Evolutionary conservation across 179 eudicot species (phyloP).

Genomic region (Pouteria campechiana): DNA sequence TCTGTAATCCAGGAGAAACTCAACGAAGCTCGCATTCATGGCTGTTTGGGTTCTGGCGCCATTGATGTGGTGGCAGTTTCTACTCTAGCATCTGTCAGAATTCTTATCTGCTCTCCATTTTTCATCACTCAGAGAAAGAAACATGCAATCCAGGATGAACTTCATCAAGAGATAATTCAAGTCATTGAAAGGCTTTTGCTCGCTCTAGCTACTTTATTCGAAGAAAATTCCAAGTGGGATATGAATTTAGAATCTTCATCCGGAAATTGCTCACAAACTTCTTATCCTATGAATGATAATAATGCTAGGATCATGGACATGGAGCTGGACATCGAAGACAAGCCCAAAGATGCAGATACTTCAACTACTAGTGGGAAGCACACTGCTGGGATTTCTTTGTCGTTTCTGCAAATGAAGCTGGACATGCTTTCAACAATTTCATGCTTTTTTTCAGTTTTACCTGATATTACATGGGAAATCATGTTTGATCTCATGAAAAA

Average conservation of each 20-base stretch:
- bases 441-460: slow-evolving; percentile 56
- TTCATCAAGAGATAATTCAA: slow-evolving; percentile 26
- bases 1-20: slow-evolving; percentile 32
- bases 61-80: slow-evolving; percentile 34
- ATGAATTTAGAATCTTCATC: slow-evolving; percentile 23
- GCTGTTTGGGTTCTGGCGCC: slow-evolving; percentile 29
- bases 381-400: slow-evolving; percentile 20
- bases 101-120: slow-evolving; percentile 54
- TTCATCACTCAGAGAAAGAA: slow-evolving; percentile 26
- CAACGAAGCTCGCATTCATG: slow-evolving; percentile 26
- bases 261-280: slow-evolving; percentile 17
- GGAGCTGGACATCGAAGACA: slow-evolving; percentile 71
- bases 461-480: slow-evolving; percentile 68
- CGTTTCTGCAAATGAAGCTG: slow-evolving; percentile 43
- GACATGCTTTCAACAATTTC: slow-evolving; percentile 49
- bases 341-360: slow-evolving; percentile 34
- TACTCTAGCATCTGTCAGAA: slow-evolving; percentile 34
- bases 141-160: slow-evolving; percentile 16
- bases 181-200: slow-evolving; percentile 55
- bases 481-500: slow-evolving; percentile 48
- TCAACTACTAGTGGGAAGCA: slow-evolving; percentile 17
- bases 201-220: slow-evolving; percentile 42
- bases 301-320: slow-evolving; percentile 45
- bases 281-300: slow-evolving; percentile 18
- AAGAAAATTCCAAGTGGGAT: slow-evolving; percentile 28